These are phyloP conservation scores for Borealophlyctis nickersoniae DNA, from an alignment of 192 early-diverging fungal genomes.

Conservation along the genomic window DNA sequence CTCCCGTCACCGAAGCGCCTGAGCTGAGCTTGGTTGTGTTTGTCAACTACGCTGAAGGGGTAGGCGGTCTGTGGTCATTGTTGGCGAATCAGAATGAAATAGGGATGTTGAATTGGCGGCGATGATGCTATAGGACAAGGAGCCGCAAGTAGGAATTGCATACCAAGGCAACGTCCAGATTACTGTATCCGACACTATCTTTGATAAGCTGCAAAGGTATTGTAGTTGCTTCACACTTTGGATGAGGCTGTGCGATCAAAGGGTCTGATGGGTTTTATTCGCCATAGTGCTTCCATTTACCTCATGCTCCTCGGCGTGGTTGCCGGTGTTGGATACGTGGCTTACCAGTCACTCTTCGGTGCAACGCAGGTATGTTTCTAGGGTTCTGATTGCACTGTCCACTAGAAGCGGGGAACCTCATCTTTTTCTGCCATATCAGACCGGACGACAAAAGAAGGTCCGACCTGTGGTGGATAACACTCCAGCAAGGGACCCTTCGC, in stretches of 20 bases:
- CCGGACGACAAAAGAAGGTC: too few relatives aligned
- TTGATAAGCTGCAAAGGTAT: constrained; percentile 59
- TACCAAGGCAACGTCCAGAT: constrained; percentile 46
- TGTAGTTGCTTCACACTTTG: background rate
- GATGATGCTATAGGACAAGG: constrained; percentile 21
- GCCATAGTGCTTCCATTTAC: constrained; percentile 48
- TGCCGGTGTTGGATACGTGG: constrained; percentile 43
- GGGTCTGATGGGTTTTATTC: background rate
- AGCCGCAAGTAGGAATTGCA: constrained; percentile 36
- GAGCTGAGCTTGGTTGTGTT: constrained; percentile 42
- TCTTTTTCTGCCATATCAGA: too few relatives aligned
- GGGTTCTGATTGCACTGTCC: background rate
- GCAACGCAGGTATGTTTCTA: constrained; percentile 2
- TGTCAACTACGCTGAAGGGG: constrained; percentile 41
- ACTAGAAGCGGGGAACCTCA: background rate
- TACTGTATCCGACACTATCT: constrained; percentile 49
- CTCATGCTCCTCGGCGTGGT: constrained; percentile 34
- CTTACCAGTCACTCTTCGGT: constrained; percentile 47
- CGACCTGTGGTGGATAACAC: too few relatives aligned
- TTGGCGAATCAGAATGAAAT: background rate
- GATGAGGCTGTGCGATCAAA: constrained; percentile 1
- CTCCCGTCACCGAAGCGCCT: constrained; percentile 42
- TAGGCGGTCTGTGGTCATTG: constrained; percentile 18
- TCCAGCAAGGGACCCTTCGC: background rate
- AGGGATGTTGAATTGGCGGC: background rate